Evolutionary conservation across 75 land plant genomes (phyloP).

Genomic region (Picea sitchensis): DNA sequence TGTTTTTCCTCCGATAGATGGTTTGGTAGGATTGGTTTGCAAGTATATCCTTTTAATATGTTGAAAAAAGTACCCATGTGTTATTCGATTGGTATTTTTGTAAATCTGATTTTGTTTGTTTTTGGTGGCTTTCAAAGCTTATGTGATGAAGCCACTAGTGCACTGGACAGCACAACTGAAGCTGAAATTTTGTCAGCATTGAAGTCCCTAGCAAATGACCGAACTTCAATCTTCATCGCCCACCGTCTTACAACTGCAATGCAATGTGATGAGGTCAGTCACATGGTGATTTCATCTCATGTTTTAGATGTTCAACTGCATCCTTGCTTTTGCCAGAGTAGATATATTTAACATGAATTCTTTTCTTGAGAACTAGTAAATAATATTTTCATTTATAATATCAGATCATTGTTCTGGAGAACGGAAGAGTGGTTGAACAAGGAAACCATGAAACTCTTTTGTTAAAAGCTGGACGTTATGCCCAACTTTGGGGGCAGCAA

Average conservation of each 20-base stretch:
- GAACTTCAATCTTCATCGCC: constrained; percentile 91
- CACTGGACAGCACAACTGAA: constrained; percentile 97
- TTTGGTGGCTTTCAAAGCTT: constrained; percentile 40
- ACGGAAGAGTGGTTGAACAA: constrained; percentile 83
- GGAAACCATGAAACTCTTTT: constrained; percentile 87
- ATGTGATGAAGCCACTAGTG: constrained; percentile 99
- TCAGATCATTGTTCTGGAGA: constrained; percentile 92
- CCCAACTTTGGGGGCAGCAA: constrained; percentile 94
- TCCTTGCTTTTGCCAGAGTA: background rate
- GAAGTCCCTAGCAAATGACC: constrained; percentile 67
- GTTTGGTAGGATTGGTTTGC: background rate
- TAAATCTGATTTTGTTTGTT: background rate
- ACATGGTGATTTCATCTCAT: background rate
- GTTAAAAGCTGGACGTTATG: constrained; percentile 74
- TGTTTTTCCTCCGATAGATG: constrained; percentile 5
- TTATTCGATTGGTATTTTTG: constrained; percentile 1
- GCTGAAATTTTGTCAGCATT: constrained; percentile 78
- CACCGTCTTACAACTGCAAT: constrained; percentile 97
- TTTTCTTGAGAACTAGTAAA: background rate
- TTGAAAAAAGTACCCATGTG: background rate
- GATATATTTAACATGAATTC: background rate
- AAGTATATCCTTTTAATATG: background rate
- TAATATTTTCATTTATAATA: background rate
- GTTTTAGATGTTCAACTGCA: background rate
- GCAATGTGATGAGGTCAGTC: constrained; percentile 92